Base-by-base conservation (phyloP, 768 basidiomycete species). In the Chalciporus piperatus region DNA sequence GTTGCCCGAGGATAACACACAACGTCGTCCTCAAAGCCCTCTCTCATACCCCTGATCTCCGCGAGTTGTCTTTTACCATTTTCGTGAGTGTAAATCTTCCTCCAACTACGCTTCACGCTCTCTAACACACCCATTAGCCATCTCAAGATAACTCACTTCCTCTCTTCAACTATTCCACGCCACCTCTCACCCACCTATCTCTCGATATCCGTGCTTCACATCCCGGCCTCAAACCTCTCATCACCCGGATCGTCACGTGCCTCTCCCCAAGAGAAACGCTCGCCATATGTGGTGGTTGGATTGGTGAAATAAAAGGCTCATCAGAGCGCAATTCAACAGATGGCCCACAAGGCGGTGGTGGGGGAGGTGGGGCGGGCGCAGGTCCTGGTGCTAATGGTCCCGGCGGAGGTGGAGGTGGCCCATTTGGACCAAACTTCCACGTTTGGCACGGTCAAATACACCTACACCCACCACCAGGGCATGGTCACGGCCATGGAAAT, bases 41-140 rank as follows among this genome's bases (percentile, higher is more conserved):
- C 6, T 54, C 62, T 0, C 70, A 80, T 43, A 81, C 79, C 0
- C 85, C 85, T 0, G 60, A 70, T 6, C 73, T 90, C 11, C 78
- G 81, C 56, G 82, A 75, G 50, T 71, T 90, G 1, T 82, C 85
- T 1, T 71, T 89, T 25, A 82, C 83, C 14, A 74, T 77, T 40
- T 76, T 77, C 51, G 86, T 88, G 50, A 52, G 82, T 12, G 1
- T 66, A 11, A 7, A 23, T 13, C 17, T n/a, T 1, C 0, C 11
- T 40, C 1, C 11, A 22, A 39, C 45, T 25, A 7, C 45, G 13
- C 43, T 49, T 28, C 46, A 25, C 30, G 44, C 48, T 52, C 46
- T 35, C 47, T 51, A 48, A 50, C 40, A 40, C 10, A 32, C 12
- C 23, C 17, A 19, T 20, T 22, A 60, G 59, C 59, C 64, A 6